A percentile compares a stretch with the other conserved stretches of the same genome.
Conservation (phyloP, 208 protist species). For the Crithidia fasciculata region DNA sequence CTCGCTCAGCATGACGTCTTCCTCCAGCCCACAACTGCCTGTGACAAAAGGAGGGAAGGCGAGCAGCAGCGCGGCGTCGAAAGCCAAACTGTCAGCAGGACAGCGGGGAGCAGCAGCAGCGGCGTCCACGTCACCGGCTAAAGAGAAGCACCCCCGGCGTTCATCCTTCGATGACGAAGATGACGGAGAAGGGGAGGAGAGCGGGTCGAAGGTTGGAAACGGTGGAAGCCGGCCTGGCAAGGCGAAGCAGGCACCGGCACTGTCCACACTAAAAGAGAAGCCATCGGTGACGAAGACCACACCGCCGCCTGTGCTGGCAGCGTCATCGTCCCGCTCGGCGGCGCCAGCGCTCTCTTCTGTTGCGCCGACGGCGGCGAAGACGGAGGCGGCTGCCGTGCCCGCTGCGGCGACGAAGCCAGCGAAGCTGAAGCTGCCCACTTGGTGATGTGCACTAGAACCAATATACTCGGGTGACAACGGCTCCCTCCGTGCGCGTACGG, state of each 20-base stretch:
- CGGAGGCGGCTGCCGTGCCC: not conserved
- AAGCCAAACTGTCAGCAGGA: not conserved
- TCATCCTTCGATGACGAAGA: constrained; percentile 55
- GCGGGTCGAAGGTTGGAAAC: not conserved
- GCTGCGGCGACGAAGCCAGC: not conserved
- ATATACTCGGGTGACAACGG: too few species aligned
- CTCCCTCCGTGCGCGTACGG: too few species aligned
- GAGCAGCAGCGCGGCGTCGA: not conserved
- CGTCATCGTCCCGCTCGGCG: too few species aligned
- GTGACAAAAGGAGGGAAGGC: not conserved
- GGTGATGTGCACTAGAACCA: constrained; percentile 7
- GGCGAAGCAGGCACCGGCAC: not conserved
- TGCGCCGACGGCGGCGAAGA: not conserved
- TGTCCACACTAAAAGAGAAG: not conserved
- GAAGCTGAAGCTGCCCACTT: constrained; percentile 40
- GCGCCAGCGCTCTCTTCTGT: too few species aligned
- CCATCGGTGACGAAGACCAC: not conserved
- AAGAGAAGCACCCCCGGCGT: constrained; percentile 7
- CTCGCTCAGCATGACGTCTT: constrained; percentile 19
- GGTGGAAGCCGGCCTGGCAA: not conserved
- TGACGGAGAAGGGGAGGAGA: constrained; percentile 1
- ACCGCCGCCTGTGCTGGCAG: not conserved
- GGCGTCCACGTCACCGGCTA: not conserved
- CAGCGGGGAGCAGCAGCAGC: not conserved
- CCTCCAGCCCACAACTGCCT: not conserved